Evolutionary conservation across 495 filamentous ascomycete species (phyloP).

Genomic region (Ascodesmis nigricans): DNA sequence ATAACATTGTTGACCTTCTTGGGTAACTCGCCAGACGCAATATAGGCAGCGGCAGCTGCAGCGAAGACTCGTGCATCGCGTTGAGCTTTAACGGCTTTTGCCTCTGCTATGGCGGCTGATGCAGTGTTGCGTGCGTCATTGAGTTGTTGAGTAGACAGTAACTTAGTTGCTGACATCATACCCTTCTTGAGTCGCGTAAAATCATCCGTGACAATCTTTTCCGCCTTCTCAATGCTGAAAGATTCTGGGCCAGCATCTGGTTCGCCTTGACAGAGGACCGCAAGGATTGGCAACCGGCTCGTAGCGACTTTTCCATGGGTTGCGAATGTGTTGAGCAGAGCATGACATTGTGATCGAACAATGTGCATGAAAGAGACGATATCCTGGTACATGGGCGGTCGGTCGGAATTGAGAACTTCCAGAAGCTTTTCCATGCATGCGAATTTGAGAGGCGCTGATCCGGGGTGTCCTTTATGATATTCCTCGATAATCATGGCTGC

Average conservation of each 20-base stretch:
- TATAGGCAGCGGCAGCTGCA: constrained; percentile 65
- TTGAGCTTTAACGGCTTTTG: constrained; percentile 50
- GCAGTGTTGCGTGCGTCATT: constrained; percentile 49
- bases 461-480: constrained; percentile 39
- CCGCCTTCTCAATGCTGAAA: constrained; percentile 69
- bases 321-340: constrained; percentile 69
- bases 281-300: constrained; percentile 51
- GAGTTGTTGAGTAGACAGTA: constrained; percentile 54
- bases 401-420: constrained; percentile 52
- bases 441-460: constrained; percentile 23
- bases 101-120: constrained; percentile 50
- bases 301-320: constrained; percentile 59
- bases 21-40: constrained; percentile 64
- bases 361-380: constrained; percentile 71
- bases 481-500: constrained; percentile 75
- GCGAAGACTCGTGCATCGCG: constrained; percentile 73
- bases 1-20: constrained; percentile 82
- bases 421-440: constrained; percentile 37
- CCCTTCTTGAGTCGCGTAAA: constrained; percentile 70
- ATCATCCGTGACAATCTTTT: constrained; percentile 60
- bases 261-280: constrained; percentile 83
- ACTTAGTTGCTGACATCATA: constrained; percentile 58
- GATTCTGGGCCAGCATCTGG: constrained; percentile 69
- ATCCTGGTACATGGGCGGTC: constrained; percentile 65
- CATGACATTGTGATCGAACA: constrained; percentile 72